phyloP scores from a whole-genome alignment of 257 asterid genomes.

The Nicotiana attenuata region DNA sequence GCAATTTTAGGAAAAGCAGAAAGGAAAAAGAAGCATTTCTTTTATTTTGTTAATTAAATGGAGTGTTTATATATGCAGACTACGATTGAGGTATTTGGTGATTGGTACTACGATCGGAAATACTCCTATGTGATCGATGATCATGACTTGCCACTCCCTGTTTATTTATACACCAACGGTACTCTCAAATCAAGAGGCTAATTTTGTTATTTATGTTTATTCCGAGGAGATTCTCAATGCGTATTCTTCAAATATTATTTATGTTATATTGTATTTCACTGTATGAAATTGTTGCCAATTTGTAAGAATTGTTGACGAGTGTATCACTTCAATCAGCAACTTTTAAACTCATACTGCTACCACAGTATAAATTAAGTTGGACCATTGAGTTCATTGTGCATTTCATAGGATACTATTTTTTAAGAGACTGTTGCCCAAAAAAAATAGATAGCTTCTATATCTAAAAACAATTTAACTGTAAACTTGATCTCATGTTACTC shows the following conservation, averaged over 20 bases:
- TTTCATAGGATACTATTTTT: too few species aligned
- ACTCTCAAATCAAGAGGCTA: not conserved
- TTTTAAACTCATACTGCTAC: too few species aligned
- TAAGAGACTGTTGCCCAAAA: too few species aligned
- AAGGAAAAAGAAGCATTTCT: not conserved
- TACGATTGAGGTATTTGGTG: not conserved
- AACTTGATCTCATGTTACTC: too few species aligned
- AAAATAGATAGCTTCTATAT: too few species aligned
- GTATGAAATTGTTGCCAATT: too few species aligned
- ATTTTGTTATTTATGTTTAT: not conserved
- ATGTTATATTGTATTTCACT: not conserved
- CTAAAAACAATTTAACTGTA: too few species aligned
- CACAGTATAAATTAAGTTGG: too few species aligned
- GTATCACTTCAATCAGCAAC: too few species aligned
- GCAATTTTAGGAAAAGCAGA: not conserved
- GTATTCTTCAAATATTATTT: not conserved
- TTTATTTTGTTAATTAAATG: not conserved
- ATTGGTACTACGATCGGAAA: slow-evolving; percentile 5
- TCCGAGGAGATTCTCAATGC: not conserved
- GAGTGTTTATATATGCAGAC: not conserved
- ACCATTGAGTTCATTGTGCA: too few species aligned
- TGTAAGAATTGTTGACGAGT: too few species aligned
- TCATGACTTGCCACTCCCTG: slow-evolving; percentile 2
- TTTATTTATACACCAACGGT: not conserved
- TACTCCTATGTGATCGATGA: not conserved